Evolutionary conservation across 257 asterid genomes (phyloP).

Genomic region (Solanum sitiens): DNA sequence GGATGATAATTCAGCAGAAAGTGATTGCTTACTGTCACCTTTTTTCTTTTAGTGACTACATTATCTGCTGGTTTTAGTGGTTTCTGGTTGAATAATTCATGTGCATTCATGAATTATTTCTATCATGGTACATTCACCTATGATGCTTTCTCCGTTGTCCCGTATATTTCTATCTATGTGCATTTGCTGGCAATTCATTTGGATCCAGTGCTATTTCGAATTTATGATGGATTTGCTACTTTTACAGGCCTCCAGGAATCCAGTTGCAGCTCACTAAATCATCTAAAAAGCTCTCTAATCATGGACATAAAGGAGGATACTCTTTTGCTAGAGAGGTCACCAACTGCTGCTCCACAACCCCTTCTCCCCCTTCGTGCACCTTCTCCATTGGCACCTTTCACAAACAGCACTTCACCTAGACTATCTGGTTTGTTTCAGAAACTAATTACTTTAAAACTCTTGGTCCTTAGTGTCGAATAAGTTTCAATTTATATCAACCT

Average conservation of each 20-base stretch:
- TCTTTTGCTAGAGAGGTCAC: conserved; percentile 57
- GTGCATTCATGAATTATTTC: neutral
- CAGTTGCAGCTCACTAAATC: conserved; percentile 13
- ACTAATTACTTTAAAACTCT: neutral
- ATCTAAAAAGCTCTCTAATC: conserved; percentile 19
- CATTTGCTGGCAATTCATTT: neutral
- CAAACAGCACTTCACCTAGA: conserved; percentile 73
- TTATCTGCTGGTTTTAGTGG: neutral
- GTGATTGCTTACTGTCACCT: neutral
- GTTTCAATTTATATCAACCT: neutral
- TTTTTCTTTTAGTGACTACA: neutral
- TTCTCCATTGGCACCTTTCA: conserved; percentile 87
- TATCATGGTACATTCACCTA: neutral
- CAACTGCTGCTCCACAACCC: conserved; percentile 63
- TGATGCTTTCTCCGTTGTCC: neutral
- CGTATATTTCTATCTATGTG: neutral
- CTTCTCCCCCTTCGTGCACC: conserved; percentile 92
- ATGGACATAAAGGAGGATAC: conserved; percentile 32
- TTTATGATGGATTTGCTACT: conserved; percentile 5
- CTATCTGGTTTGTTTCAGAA: conserved; percentile 64
- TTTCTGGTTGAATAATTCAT: neutral
- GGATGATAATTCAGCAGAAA: neutral
- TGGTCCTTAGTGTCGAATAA: neutral
- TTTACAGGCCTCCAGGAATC: conserved; percentile 42
- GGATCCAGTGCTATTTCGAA: neutral